These are phyloP conservation scores for Elasticomyces elasticus DNA, from an alignment of 495 filamentous ascomycete genomes.

Conservation along the genomic window DNA sequence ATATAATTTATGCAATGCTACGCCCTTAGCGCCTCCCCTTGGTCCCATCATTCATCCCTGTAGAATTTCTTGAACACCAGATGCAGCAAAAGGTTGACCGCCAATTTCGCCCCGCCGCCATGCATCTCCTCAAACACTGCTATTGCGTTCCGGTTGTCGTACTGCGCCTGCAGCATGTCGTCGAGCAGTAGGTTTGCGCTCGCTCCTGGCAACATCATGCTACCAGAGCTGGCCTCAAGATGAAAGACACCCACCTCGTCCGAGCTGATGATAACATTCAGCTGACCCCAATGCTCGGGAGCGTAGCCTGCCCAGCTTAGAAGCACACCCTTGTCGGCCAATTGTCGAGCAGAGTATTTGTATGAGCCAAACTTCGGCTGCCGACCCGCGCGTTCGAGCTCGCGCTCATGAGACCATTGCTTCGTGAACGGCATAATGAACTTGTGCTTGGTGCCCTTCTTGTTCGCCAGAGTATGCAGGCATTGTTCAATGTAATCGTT, in stretches of 20 bases:
- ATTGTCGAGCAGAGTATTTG: slow-evolving; percentile 84
- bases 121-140: slow-evolving; percentile 62
- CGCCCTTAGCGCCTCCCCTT: neutral
- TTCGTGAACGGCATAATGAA: slow-evolving; percentile 97
- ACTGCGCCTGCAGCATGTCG: slow-evolving; percentile 90
- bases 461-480: slow-evolving; percentile 96
- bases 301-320: slow-evolving; percentile 76
- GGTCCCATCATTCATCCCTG: slow-evolving; percentile 38
- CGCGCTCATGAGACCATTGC: slow-evolving; percentile 95
- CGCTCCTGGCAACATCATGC: slow-evolving; percentile 92
- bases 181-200: slow-evolving; percentile 84
- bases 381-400: slow-evolving; percentile 80
- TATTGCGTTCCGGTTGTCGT: slow-evolving; percentile 91
- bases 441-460: slow-evolving; percentile 83
- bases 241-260: slow-evolving; percentile 93
- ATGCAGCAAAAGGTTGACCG: slow-evolving; percentile 93
- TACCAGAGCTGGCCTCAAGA: slow-evolving; percentile 81
- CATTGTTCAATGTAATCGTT: slow-evolving; percentile 99
- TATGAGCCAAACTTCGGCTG: slow-evolving; percentile 94
- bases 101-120: slow-evolving; percentile 50
- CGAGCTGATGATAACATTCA: slow-evolving; percentile 86
- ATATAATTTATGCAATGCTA: neutral
- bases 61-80: slow-evolving; percentile 98
- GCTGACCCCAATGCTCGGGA: slow-evolving; percentile 79
- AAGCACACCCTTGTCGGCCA: slow-evolving; percentile 88